phyloP scores from a whole-genome alignment of 2,329 filamentous ascomycete genomes.

The Fusarium irregulare region DNA sequence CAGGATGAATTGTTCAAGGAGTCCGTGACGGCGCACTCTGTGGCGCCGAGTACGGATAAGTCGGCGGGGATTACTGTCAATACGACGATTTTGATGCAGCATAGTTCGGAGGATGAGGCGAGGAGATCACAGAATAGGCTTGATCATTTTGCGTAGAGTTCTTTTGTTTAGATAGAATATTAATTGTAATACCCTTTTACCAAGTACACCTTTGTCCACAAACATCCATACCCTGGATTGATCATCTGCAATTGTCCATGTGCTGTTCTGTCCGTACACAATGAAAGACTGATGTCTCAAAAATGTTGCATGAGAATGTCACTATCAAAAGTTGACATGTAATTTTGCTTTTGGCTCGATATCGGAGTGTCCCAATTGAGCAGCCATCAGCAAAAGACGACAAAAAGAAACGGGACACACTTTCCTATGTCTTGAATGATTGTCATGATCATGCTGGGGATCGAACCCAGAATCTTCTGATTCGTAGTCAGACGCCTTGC shows the following conservation, averaged over 20 bases:
- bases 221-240: fast-evolving
- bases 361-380: too few relatives aligned
- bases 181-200: background rate
- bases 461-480: conserved; percentile 48
- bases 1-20: conserved; percentile 42
- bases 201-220: fast-evolving
- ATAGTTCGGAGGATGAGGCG: conserved; percentile 7
- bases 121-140: conserved; percentile 7
- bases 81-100: conserved; percentile 37
- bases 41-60: conserved; percentile 7
- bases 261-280: too few relatives aligned
- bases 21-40: background rate
- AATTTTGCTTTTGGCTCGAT: too few relatives aligned
- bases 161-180: background rate
- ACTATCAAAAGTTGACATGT: too few relatives aligned
- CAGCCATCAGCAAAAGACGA: fast-evolving
- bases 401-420: background rate
- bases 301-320: too few relatives aligned
- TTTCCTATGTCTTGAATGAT: fast-evolving
- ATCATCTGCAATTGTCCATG: too few relatives aligned
- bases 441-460: conserved; percentile 38
- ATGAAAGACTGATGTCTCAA: background rate
- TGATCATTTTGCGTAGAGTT: conserved; percentile 13
- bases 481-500: conserved; percentile 48
- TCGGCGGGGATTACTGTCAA: conserved; percentile 33